Evolutionary conservation across 148 eudicot species (phyloP), one percentile per base, ranked within the genome.

Genomic region (Polygonum maritimum): DNA sequence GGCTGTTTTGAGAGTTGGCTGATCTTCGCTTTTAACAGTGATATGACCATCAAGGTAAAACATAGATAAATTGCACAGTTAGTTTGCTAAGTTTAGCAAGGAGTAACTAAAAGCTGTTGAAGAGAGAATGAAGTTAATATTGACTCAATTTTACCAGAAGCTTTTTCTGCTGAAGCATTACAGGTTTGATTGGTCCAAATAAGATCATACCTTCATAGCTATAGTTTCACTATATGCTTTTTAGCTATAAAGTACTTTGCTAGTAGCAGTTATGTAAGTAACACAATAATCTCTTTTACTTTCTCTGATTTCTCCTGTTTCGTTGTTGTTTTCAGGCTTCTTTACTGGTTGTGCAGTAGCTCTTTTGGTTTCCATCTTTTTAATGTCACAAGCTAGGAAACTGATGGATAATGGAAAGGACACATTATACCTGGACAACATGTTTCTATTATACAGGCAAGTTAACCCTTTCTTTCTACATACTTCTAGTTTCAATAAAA

Each of bases 391-490:
- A 76, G 83, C 87, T 31, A 81, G 80, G 75, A 86, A 78, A 74
- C 45, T 88, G 74, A 58, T 87, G 82, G 79, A 79, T 49, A 81
- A 74, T 77, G 40, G 35, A 22, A 77, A 69, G 80, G 82, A 31
- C 22, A 78, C 83, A 16, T 47, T 71, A 48, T 89, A 85, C 84
- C 67, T 93, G 81, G 83, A 81, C 54, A 86, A 60, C 73, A 88
- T 93, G 81, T 88, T 86, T 60, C 88, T 84, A 54, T 88, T 91
- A 75, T 91, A 91, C 86, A 91, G 90, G 98, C 81, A 80, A 85
- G 77, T 33, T 22, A 62, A 39, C 38, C 41, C n/a, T n/a, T n/a
- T n/a, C 7, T 70, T 58, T 74, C 12, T 10, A 31, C 63, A 39
- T 38, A 7, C 26, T 39, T 54, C 35, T 45, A 4, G n/a, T n/a